Percentiles rank a stretch among this genome's conserved stretches.
Evolutionary conservation across 345 rosid genomes (phyloP).

Genomic region (Lepidium didymum): DNA sequence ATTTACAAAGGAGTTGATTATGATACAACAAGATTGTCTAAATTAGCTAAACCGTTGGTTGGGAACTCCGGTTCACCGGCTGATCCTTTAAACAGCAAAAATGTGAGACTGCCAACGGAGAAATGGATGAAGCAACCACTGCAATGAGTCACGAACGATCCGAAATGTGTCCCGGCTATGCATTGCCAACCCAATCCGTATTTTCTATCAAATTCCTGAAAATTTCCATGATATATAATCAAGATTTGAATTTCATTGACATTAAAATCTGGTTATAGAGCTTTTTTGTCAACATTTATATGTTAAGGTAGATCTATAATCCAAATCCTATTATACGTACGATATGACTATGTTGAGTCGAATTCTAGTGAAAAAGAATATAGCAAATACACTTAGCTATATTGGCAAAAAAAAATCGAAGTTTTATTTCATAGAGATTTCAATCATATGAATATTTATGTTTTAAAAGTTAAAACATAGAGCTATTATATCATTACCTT

Average conservation of each 20-base stretch:
- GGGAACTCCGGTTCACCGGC: conserved; percentile 8
- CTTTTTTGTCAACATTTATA: background rate
- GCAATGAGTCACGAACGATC: conserved; percentile 55
- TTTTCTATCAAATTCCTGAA: conserved; percentile 42
- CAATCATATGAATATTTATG: no score
- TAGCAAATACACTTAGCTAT: no score
- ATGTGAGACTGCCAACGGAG: conserved; percentile 41
- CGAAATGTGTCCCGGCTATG: conserved; percentile 53
- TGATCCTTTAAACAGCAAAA: conserved; percentile 64
- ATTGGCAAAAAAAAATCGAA: no score
- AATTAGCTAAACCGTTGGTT: background rate
- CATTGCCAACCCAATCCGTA: conserved; percentile 59
- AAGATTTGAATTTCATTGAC: background rate
- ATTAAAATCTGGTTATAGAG: background rate
- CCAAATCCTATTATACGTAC: no score
- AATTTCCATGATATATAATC: background rate
- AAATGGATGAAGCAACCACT: conserved; percentile 52
- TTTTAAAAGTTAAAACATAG: no score
- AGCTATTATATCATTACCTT: conserved; percentile 26
- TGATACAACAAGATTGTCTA: conserved; percentile 3
- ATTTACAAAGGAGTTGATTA: background rate
- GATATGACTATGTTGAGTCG: no score
- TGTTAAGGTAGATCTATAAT: no score
- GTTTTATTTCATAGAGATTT: no score
- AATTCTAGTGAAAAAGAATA: no score